Percentiles rank a stretch among this genome's conserved stretches.
phyloP scores from a whole-genome alignment of 2,329 filamentous ascomycete genomes.

The Cladophialophora psammophila region DNA sequence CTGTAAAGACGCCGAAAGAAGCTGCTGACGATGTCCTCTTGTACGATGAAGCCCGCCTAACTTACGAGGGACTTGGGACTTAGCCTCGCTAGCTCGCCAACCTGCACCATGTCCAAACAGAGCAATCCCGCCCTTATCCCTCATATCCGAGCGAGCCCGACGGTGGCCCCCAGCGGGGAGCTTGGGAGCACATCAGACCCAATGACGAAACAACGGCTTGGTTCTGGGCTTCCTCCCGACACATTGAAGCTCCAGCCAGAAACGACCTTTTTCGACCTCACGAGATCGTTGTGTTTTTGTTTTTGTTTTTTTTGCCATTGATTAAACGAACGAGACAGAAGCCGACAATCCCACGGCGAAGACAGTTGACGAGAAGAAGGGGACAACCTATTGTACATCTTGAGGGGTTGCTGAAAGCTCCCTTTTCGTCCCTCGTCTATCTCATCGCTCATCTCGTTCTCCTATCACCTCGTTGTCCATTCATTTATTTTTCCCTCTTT shows the following conservation, averaged over 20 bases:
- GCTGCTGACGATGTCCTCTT: neutral
- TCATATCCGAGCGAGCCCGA: constrained; percentile 5
- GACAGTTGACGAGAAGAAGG: too few species aligned
- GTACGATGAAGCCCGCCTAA: too few species aligned
- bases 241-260: neutral
- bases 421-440: neutral
- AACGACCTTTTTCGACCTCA: neutral
- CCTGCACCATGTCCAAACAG: neutral
- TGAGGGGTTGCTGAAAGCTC: neutral
- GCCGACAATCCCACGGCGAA: neutral
- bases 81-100: too few species aligned
- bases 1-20: neutral
- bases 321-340: too few species aligned
- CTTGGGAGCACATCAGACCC: neutral
- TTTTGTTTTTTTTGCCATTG: neutral
- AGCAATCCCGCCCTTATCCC: neutral
- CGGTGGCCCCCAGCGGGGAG: neutral
- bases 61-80: too few species aligned
- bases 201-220: neutral
- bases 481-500: neutral
- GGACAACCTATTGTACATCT: neutral
- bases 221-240: neutral
- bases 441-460: neutral
- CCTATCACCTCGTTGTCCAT: neutral
- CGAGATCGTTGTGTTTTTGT: neutral